Base-by-base conservation (phyloP, 371 early-diverging fungal species). In the Circinella umbellata region DNA sequence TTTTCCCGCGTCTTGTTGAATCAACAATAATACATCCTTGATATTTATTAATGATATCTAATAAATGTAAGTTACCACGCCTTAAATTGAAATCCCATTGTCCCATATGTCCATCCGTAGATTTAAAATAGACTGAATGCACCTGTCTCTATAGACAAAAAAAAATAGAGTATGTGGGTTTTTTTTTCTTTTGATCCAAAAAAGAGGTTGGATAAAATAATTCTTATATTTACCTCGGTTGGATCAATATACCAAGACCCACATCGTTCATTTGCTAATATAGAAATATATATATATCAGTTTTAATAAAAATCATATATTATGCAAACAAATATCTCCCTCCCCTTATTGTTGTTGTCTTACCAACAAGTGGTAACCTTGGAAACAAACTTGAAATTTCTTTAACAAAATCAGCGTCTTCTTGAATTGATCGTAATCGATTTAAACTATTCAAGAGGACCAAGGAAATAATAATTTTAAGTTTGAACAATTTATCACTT, bases 81-180 rank as follows among this genome's bases (percentile, higher is more conserved):
- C 93, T 85, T 63, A 94, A 69, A 67, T 88, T 94, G 63, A 95
- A 93, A 65, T 90, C 89, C 95, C 95, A 96, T 51, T 88, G 80
- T 8, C 92, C 91, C 68, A 86, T 90, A 73, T 96, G 96, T 0
- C 95, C 96, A 77, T 96, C 96, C 0, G 95, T 95, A 4, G 95
- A 96, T 74, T 96, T 96, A 75, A 94, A 95, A 70, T 96, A 96
- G 0, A 90, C 95, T 3, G 92, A 84, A 61, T 89, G 78, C 3
- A 75, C 82, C 59, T 86, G 80, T 55, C 77, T 78, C 89, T 91
- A 66, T 4, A 49, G 0, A 48, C 4, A 14, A 17, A 3, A 46
- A 38, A 0, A 18, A 18, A 42, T 42, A 42, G 42, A 1, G 0
- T 27, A 2, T 27, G 42, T 42, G 42, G 42, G 42, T 42, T 42